These are phyloP conservation scores for Protomyces pachydermus DNA, from an alignment of 1,139 yeast species.

Conservation along the genomic window DNA sequence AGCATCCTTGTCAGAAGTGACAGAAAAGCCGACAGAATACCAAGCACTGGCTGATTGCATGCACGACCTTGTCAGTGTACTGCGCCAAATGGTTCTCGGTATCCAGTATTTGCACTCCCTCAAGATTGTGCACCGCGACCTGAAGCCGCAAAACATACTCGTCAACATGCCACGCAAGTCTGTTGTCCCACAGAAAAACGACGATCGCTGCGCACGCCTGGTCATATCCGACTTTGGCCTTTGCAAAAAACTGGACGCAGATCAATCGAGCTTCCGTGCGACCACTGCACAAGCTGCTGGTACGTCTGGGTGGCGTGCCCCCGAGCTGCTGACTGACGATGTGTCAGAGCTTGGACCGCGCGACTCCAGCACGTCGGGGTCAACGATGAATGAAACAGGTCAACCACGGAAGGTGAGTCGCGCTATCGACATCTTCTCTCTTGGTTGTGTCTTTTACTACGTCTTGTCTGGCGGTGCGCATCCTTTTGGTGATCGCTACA, in stretches of 20 bases:
- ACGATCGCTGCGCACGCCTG: slow-evolving; percentile 47
- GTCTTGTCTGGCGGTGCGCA: slow-evolving; percentile 80
- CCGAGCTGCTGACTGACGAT: slow-evolving; percentile 62
- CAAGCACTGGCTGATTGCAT: slow-evolving; percentile 41
- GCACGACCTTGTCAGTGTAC: slow-evolving; percentile 45
- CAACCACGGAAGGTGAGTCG: slow-evolving; percentile 67
- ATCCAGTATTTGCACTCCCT: slow-evolving; percentile 79
- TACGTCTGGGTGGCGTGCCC: slow-evolving; percentile 98
- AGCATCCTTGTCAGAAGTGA: slow-evolving; percentile 79
- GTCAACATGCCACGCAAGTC: slow-evolving; percentile 63
- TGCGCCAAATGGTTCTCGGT: slow-evolving; percentile 79
- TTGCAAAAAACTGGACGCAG: slow-evolving; percentile 84
- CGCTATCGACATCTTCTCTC: slow-evolving; percentile 87
- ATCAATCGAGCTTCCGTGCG: slow-evolving; percentile 88
- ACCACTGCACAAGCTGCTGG: slow-evolving; percentile 94
- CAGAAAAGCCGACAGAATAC: slow-evolving; percentile 51
- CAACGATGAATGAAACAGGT: slow-evolving; percentile 43
- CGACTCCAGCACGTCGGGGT: slow-evolving; percentile 31
- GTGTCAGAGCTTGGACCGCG: slow-evolving; percentile 32
- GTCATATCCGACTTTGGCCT: slow-evolving; percentile 93
- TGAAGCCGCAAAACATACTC: slow-evolving; percentile 91
- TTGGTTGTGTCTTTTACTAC: slow-evolving; percentile 91
- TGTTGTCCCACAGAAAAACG: slow-evolving; percentile 30
- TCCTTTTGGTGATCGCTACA: slow-evolving; percentile 87
- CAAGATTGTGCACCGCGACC: slow-evolving; percentile 90